Evolutionary conservation across 1,284 basidiomycete genomes (phyloP), one percentile per base, ranked within the genome.

Genomic region (Pseudozyma hubeiensis): DNA sequence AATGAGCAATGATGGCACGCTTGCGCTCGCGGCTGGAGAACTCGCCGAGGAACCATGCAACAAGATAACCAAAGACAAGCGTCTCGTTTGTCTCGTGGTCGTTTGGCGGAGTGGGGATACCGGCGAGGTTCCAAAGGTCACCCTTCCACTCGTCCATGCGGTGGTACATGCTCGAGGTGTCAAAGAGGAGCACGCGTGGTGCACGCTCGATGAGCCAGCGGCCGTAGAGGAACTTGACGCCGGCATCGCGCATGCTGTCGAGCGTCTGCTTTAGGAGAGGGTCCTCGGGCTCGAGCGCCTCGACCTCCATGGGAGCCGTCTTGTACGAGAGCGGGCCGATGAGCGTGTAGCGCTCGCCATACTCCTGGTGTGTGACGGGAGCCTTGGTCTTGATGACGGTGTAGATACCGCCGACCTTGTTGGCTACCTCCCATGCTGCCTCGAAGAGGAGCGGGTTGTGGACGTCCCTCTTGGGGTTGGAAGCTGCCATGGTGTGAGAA

Each of bases 351-450:
- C 94, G 89, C 63, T 85, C 83, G 43, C 84, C 84, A 80, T 92
- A 81, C 53, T 79, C 77, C 70, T 91, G 90, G 81, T 95, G 92
- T 70, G 96, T 97, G 85, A 99, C 93, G 63, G 96, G 96, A 54
- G 97, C 94, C 85, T 98, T 99, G 59, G 96, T 98, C 87, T 97
- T 97, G 86, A 98, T 97, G 87, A 98, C 95, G 73, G 95, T 98
- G 89, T 98, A 98, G 87, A 97, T 97, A 74, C 95, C 95, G 78
- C 95, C 95, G 85, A 98, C 95, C 87, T 81, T 81, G 74, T 80
- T 80, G 11, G 80, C 80, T 13, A 81, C 80, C 62, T 81, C 80
- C 80, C 80, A 81, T 11, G 80, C 80, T 53, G 68, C 75, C 68
- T 81, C 80, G 54, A 81, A 81, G 57, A 81, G 77, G 34, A 81